phyloP scores from a whole-genome alignment of 345 rosid genomes.

The Eucalyptus shirleyi region DNA sequence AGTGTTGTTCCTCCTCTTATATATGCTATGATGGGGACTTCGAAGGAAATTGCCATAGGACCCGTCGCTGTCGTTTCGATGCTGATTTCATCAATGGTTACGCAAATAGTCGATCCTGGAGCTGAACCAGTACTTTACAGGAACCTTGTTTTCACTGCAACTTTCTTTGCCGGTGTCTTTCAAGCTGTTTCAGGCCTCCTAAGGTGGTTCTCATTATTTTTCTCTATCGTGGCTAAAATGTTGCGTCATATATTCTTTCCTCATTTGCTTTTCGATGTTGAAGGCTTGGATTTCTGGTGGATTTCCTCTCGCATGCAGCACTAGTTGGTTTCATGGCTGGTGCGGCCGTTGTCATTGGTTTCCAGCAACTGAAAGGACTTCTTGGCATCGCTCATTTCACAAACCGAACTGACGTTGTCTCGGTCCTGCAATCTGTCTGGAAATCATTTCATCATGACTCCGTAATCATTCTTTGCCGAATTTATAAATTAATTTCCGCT shows the following conservation, averaged over 20 bases:
- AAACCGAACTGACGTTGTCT: slow-evolving; percentile 63
- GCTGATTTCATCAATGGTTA: slow-evolving; percentile 69
- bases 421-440: slow-evolving; percentile 63
- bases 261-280: background rate
- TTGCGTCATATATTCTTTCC: background rate
- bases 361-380: slow-evolving; percentile 83
- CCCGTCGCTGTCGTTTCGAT: slow-evolving; percentile 93
- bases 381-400: slow-evolving; percentile 69
- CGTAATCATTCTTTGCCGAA: slow-evolving; percentile 18
- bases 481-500: background rate
- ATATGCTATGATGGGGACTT: slow-evolving; percentile 87
- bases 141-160: slow-evolving; percentile 56
- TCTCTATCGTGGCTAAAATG: background rate
- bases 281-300: slow-evolving; percentile 85
- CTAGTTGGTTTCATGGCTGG: slow-evolving; percentile 95
- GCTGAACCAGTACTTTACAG: slow-evolving; percentile 50
- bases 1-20: slow-evolving; percentile 84
- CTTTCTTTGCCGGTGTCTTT: slow-evolving; percentile 77
- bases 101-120: slow-evolving; percentile 48
- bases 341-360: slow-evolving; percentile 87
- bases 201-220: slow-evolving; percentile 15
- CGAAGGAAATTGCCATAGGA: slow-evolving; percentile 85
- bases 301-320: slow-evolving; percentile 80
- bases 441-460: slow-evolving; percentile 41
- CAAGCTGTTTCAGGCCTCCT: slow-evolving; percentile 75